phyloP scores from a whole-genome alignment of 2,329 filamentous ascomycete genomes.

The Lithohypha guttulata region DNA sequence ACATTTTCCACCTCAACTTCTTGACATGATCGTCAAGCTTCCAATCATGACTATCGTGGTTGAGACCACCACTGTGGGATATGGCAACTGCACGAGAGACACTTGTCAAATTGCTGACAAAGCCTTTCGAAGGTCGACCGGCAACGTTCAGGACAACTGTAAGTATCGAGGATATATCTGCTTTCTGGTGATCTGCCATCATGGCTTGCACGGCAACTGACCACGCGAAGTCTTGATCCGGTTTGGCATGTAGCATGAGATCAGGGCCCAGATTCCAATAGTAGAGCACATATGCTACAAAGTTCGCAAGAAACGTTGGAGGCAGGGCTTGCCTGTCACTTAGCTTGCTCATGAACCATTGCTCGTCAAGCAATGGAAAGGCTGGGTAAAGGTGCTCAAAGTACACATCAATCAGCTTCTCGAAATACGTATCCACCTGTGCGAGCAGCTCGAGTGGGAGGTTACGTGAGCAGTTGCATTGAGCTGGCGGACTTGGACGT shows the following conservation, averaged over 20 bases:
- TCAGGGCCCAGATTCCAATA: constrained; percentile 45
- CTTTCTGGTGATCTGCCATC: constrained; percentile 46
- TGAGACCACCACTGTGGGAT: constrained; percentile 45
- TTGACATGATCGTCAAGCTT: constrained; percentile 42
- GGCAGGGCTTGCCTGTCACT: constrained; percentile 40
- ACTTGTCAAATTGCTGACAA: constrained; percentile 38
- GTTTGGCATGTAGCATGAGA: constrained; percentile 38
- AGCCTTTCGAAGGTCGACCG: constrained; percentile 38
- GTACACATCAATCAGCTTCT: constrained; percentile 43
- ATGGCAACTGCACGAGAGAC: constrained; percentile 44
- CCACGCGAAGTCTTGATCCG: constrained; percentile 51
- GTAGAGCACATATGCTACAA: constrained; percentile 48
- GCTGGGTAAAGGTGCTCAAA: constrained; percentile 47
- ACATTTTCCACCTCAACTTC: constrained; percentile 40
- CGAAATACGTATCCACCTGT: constrained; percentile 45
- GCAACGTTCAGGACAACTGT: constrained; percentile 49
- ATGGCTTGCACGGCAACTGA: constrained; percentile 51
- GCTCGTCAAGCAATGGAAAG: constrained; percentile 51
- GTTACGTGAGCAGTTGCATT: constrained; percentile 39
- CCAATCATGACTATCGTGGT: constrained; percentile 45
- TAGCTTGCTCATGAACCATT: constrained; percentile 42
- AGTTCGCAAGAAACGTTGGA: constrained; percentile 45
- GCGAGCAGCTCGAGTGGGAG: constrained; percentile 45
- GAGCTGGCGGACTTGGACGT: constrained; percentile 31
- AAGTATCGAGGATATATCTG: constrained; percentile 48